Conservation (phyloP, 2,329 filamentous ascomycete genomes). For the Orbilia blumenaviensis region DNA sequence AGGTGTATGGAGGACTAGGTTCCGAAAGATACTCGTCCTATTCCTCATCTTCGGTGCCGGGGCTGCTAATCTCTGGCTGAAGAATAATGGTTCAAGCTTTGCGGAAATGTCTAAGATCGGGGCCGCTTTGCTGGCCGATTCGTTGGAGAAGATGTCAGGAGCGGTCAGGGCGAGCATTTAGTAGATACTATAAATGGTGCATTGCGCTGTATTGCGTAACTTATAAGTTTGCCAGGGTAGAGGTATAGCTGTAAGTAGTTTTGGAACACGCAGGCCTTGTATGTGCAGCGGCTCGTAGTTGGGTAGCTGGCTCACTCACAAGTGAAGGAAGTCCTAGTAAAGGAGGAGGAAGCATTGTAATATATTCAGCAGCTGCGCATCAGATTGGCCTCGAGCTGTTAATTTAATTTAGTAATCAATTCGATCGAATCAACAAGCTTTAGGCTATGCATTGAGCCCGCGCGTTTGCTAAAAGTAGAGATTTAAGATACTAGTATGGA, state of each 20-base stretch:
- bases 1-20: constrained; percentile 33
- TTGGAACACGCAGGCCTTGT: background rate
- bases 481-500: no score
- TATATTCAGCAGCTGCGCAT: background rate
- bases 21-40: constrained; percentile 29
- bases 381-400: background rate
- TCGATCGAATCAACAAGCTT: no score
- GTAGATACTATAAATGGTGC: background rate
- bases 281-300: no score
- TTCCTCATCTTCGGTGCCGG: constrained; percentile 38
- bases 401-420: background rate
- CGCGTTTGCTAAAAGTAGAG: no score
- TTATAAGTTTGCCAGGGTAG: background rate
- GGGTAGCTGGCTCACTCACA: no score
- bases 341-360: background rate
- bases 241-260: background rate
- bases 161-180: background rate
- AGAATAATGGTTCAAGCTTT: constrained; percentile 19
- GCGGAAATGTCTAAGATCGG: constrained; percentile 7
- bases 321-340: no score
- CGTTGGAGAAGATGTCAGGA: background rate
- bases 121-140: background rate
- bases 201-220: background rate
- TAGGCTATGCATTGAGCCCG: no score
- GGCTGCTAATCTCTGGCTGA: background rate